Evolutionary conservation across 345 rosid species (phyloP), one percentile per base, ranked within the genome.

Genomic region (Bruguiera parviflora): DNA sequence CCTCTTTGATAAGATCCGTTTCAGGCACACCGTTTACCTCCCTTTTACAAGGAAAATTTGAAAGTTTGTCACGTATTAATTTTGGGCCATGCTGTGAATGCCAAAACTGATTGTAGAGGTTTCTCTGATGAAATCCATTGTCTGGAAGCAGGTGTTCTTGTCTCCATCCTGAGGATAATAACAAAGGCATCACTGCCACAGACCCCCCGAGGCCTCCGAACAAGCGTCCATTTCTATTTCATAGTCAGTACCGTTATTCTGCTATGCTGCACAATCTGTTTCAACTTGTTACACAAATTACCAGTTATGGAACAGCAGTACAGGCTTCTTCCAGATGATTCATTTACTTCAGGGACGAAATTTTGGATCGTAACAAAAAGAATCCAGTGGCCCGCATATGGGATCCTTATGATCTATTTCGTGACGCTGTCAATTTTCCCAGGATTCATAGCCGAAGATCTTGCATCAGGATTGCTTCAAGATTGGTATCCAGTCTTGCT

Each of bases 381-480:
- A 67, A 84, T 88, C 68, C 70, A 66, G 49, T 76, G 84, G 80
- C 92, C 90, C 24, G 87, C 88, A 55, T 68, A 80, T 1, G 96
- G 90, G 52, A 75, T 91, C 65, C 66, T 88, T 21, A 55, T 79
- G n/a, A 87, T 88, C 18, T 94, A 91, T 65, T 53, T 82, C 0
- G 96, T 94, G 62, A 94, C 95, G 0, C 86, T 89, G 13, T 89
- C 95, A 1, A 89, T 91, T 66, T 91, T 94, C 75, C 97, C 96
- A 1, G 95, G 97, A 65, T 91, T 89, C 84, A 64, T 91, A 46
- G 89, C 87, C 2, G 97, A 91, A 77, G 76, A 79, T 69, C 68
- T 94, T 59, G 58, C 75, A 68, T 94, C 97, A 22, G 27, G 75
- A 63, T 29, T 78, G 67, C 86, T 93, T 16, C 73, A 60, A 29